phyloP scores from a whole-genome alignment of 345 rosid species.

The Durio zibethinus region DNA sequence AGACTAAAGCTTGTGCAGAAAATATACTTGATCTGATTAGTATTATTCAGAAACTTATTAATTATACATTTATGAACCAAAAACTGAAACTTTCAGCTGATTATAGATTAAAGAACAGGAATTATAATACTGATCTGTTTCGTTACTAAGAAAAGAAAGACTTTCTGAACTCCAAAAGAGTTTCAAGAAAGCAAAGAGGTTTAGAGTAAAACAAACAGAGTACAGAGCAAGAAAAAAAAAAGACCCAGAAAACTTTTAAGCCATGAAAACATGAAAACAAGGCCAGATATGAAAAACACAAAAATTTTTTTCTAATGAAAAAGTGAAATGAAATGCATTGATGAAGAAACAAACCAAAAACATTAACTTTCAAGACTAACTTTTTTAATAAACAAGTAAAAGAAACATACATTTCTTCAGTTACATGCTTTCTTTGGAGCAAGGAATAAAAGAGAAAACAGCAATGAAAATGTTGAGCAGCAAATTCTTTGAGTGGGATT shows the following conservation, averaged over 20 bases:
- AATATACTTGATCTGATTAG: background rate
- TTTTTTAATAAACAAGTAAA: background rate
- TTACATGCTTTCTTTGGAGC: slow-evolving; percentile 15
- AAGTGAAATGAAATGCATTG: slow-evolving; percentile 2
- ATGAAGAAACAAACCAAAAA: background rate
- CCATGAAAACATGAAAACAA: background rate
- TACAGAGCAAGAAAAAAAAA: background rate
- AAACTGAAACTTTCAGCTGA: background rate
- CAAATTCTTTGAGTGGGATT: slow-evolving; percentile 16
- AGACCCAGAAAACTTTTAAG: slow-evolving; percentile 6
- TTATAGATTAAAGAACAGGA: background rate
- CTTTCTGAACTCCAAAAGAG: background rate
- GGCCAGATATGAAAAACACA: background rate
- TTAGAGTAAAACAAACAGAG: slow-evolving; percentile 22
- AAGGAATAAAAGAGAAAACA: background rate
- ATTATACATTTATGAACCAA: background rate
- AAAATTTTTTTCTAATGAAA: background rate
- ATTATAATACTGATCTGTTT: slow-evolving; percentile 6
- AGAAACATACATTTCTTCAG: slow-evolving; percentile 5
- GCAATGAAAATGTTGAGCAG: background rate
- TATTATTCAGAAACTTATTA: background rate
- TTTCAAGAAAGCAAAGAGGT: slow-evolving; percentile 4
- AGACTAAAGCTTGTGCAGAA: background rate
- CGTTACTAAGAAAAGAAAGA: background rate
- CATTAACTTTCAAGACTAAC: slow-evolving; percentile 1